A percentile compares a stretch with the other conserved stretches of the same genome.
phyloP scores from a whole-genome alignment of 1,139 yeast genomes.

The Zygoascus meyerae region DNA sequence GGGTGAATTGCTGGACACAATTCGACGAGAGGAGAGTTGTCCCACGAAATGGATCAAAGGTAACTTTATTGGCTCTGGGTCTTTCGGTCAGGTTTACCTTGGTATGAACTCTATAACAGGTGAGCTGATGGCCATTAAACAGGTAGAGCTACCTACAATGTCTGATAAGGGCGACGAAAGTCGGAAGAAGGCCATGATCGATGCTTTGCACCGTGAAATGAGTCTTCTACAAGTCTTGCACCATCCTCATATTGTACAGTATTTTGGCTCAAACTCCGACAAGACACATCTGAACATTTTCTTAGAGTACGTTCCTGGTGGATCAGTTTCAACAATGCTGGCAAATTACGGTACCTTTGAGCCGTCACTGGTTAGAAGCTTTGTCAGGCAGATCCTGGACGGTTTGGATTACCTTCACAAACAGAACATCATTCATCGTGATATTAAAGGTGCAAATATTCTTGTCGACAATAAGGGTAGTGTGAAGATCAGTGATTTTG shows the following conservation, averaged over 20 bases:
- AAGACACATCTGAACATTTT: constrained; percentile 71
- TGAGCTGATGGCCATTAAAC: constrained; percentile 95
- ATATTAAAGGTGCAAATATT: constrained; percentile 89
- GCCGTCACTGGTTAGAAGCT: constrained; percentile 78
- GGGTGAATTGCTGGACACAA: constrained; percentile 36
- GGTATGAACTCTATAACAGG: constrained; percentile 93
- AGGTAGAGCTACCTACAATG: constrained; percentile 58
- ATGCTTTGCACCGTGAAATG: constrained; percentile 84
- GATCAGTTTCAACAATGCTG: constrained; percentile 84
- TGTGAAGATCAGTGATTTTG: constrained; percentile 90
- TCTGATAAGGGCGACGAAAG: constrained; percentile 35
- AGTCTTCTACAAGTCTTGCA: constrained; percentile 67
- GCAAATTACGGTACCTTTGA: constrained; percentile 87
- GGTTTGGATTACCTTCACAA: constrained; percentile 79
- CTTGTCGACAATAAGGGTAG: constrained; percentile 86
- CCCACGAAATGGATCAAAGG: constrained; percentile 91
- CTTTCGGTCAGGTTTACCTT: constrained; percentile 87
- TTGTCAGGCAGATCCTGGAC: constrained; percentile 74
- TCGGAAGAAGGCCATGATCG: constrained; percentile 61
- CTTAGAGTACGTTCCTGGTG: constrained; percentile 94
- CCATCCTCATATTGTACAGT: constrained; percentile 89
- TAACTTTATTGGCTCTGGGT: constrained; percentile 88
- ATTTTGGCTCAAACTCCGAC: constrained; percentile 74
- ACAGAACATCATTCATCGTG: constrained; percentile 81
- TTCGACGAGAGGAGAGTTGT: constrained; percentile 45